Conservation (phyloP, 164 flowering plant species). For the Litsea cubeba region DNA sequence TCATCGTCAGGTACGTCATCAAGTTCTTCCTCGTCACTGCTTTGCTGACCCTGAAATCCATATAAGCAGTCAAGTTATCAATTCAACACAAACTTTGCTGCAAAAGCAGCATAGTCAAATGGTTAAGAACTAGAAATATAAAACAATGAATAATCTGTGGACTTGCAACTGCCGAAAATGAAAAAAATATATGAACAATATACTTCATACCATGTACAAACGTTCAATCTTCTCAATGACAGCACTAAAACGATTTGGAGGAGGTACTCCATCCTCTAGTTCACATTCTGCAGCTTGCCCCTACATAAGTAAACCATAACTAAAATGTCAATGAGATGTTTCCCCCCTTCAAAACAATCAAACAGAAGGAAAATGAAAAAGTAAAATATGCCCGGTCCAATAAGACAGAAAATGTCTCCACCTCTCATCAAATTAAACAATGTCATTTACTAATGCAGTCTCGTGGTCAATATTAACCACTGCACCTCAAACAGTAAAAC, state of each 20-base stretch:
- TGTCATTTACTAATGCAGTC: no score
- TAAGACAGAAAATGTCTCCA: not conserved
- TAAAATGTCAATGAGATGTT: not conserved
- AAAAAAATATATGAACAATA: not conserved
- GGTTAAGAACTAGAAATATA: not conserved
- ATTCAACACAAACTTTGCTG: slow-evolving; percentile 1
- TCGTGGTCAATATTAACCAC: no score
- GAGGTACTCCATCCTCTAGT: slow-evolving; percentile 52
- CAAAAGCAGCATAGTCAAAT: slow-evolving; percentile 1
- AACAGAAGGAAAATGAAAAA: not conserved
- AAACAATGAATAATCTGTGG: not conserved
- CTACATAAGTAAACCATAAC: slow-evolving; percentile 16
- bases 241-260: slow-evolving; percentile 77
- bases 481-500: no score
- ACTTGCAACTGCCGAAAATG: no score
- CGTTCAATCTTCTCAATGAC: slow-evolving; percentile 98
- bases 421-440: not conserved
- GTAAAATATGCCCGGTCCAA: no score
- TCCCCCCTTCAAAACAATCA: not conserved
- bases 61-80: not conserved
- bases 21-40: slow-evolving; percentile 94
- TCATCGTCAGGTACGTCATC: slow-evolving; percentile 88
- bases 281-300: slow-evolving; percentile 44
- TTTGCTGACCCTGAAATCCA: slow-evolving; percentile 68
- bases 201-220: slow-evolving; percentile 64